Evolutionary conservation across 2,329 filamentous ascomycete genomes (phyloP).

Genomic region (Tolypocladium ovalisporum): DNA sequence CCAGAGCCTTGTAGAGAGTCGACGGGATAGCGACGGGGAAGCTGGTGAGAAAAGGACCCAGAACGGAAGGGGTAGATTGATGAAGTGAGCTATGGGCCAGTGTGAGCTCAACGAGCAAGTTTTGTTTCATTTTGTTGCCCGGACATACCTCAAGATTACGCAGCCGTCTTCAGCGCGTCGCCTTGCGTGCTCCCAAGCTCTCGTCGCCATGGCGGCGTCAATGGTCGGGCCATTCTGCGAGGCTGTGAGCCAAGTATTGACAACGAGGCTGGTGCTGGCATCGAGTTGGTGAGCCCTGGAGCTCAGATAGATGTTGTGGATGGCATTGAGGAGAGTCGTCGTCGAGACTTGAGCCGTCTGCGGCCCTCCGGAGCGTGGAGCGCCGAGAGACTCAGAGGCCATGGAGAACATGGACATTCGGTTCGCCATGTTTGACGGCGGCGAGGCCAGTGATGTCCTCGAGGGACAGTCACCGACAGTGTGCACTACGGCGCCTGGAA

Average conservation of each 20-base stretch:
- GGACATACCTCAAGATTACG: conserved; percentile 69
- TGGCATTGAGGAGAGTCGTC: conserved; percentile 80
- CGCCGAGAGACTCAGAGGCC: conserved; percentile 50
- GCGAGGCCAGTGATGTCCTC: conserved; percentile 18
- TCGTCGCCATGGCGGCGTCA: conserved; percentile 64
- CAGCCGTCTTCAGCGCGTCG: conserved; percentile 92
- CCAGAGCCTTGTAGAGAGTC: conserved; percentile 65
- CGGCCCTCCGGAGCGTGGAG: conserved; percentile 47
- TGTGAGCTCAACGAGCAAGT: background rate
- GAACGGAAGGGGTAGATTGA: conserved; percentile 72
- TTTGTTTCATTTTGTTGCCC: background rate
- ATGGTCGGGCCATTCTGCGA: conserved; percentile 62
- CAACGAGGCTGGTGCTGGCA: conserved; percentile 79
- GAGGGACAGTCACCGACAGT: conserved; percentile 25
- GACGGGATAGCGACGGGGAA: conserved; percentile 71
- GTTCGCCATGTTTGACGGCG: conserved; percentile 40
- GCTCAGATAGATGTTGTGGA: conserved; percentile 80
- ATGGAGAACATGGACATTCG: conserved; percentile 61
- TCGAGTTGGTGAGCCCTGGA: conserved; percentile 79
- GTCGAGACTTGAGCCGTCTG: conserved; percentile 77
- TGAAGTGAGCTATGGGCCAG: conserved; percentile 61
- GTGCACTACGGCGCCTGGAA: background rate
- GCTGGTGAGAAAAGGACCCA: conserved; percentile 69
- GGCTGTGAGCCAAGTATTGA: conserved; percentile 91
- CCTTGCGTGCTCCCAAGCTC: conserved; percentile 93